phyloP scores from a whole-genome alignment of 2,329 filamentous ascomycete species.

The Pyrenophora seminiperda region DNA sequence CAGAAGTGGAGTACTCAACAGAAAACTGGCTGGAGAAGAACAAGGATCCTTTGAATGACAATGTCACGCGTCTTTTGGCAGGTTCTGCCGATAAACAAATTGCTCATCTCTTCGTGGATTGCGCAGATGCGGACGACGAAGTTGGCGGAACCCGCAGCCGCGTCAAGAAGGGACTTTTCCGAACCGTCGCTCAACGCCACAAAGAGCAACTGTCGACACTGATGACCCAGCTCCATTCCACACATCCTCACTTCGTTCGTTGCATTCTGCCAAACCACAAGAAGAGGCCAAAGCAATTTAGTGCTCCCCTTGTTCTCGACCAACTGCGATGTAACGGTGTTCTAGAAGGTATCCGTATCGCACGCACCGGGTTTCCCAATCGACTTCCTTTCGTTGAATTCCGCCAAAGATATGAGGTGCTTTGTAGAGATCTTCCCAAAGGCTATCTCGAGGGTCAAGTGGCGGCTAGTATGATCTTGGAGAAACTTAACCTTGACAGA shows the following conservation, averaged over 20 bases:
- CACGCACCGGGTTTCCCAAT: constrained; percentile 95
- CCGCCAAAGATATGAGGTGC: constrained; percentile 91
- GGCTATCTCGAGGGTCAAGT: constrained; percentile 90
- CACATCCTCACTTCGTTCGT: constrained; percentile 96
- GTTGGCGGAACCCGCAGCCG: constrained; percentile 70
- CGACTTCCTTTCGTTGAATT: constrained; percentile 91
- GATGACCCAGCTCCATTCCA: constrained; percentile 92
- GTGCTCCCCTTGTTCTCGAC: constrained; percentile 88
- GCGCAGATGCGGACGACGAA: constrained; percentile 80
- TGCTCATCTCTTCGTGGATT: constrained; percentile 84
- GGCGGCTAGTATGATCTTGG: constrained; percentile 82
- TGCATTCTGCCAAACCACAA: constrained; percentile 99
- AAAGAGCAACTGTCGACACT: constrained; percentile 98
- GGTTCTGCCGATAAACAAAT: constrained; percentile 82
- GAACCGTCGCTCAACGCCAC: constrained; percentile 93
- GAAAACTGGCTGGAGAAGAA: constrained; percentile 98
- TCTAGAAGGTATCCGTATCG: constrained; percentile 96
- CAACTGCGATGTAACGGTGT: constrained; percentile 99
- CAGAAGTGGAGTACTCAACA: constrained; percentile 96
- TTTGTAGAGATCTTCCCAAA: constrained; percentile 84
- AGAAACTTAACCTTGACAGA: constrained; percentile 83
- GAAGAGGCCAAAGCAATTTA: constrained; percentile 92
- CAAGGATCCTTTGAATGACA: constrained; percentile 97
- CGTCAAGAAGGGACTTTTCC: constrained; percentile 96
- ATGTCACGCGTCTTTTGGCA: constrained; percentile 86